Evolutionary conservation across 345 rosid species (phyloP).

Genomic region (Carallia brachiata): DNA sequence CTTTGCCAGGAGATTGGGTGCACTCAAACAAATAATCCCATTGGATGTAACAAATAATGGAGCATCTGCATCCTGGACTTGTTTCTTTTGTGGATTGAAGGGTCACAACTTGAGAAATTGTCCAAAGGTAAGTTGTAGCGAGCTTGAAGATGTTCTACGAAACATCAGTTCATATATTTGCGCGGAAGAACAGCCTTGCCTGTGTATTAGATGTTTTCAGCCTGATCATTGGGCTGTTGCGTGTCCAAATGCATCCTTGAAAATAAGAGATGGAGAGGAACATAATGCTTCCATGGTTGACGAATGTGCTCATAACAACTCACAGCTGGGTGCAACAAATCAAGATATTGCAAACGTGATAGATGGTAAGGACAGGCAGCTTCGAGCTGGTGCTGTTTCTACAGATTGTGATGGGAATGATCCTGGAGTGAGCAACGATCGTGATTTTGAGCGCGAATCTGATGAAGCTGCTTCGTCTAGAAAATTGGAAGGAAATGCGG

Average conservation of each 20-base stretch:
- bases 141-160: slow-evolving; percentile 54
- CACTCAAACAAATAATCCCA: slow-evolving; percentile 49
- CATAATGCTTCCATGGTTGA: slow-evolving; percentile 15
- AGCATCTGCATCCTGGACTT: slow-evolving; percentile 33
- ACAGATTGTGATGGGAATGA: slow-evolving; percentile 12
- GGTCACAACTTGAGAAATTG: slow-evolving; percentile 65
- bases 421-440: slow-evolving; percentile 16
- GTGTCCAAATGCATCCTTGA: slow-evolving; percentile 48
- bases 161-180: slow-evolving; percentile 37
- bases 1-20: slow-evolving; percentile 72
- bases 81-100: slow-evolving; percentile 73
- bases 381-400: slow-evolving; percentile 8
- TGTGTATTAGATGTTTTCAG: slow-evolving; percentile 70
- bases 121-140: slow-evolving; percentile 53
- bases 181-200: slow-evolving; percentile 38
- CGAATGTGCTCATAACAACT: slow-evolving; percentile 15
- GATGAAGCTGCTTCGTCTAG: slow-evolving; percentile 25
- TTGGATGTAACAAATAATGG: slow-evolving; percentile 31
- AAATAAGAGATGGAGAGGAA: slow-evolving; percentile 15
- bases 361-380: slow-evolving; percentile 6
- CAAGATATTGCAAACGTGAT: slow-evolving; percentile 17
- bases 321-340: slow-evolving; percentile 24
- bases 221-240: slow-evolving; percentile 74
- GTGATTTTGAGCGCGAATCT: slow-evolving; percentile 9
- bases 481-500: slow-evolving; percentile 10